phyloP scores from a whole-genome alignment of 306 rosid species.

The Sophora flavescens region DNA sequence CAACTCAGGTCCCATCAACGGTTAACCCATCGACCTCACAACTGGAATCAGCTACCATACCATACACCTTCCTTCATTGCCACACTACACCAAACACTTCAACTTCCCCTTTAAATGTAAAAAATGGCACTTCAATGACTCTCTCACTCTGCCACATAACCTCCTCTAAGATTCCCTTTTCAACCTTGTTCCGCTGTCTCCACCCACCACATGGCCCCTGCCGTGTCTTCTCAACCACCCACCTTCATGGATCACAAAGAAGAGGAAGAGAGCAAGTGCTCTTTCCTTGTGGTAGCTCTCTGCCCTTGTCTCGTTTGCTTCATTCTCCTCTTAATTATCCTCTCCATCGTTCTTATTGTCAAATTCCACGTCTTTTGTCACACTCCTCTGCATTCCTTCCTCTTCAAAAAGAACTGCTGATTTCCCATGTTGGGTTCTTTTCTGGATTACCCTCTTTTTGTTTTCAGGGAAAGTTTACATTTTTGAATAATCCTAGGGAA shows the following conservation, averaged over 20 bases:
- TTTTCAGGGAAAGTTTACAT: constrained; percentile 38
- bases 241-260: constrained; percentile 61
- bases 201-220: constrained; percentile 55
- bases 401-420: constrained; percentile 68
- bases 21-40: constrained; percentile 29
- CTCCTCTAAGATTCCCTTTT: constrained; percentile 35
- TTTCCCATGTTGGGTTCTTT: constrained; percentile 32
- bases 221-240: constrained; percentile 56
- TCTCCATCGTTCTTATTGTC: constrained; percentile 68
- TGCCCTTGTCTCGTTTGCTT: constrained; percentile 90
- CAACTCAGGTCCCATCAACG: constrained; percentile 14
- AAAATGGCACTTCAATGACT: constrained; percentile 77
- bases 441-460: not conserved
- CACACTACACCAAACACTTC: not conserved
- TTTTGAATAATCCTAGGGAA: constrained; percentile 7
- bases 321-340: constrained; percentile 61
- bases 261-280: constrained; percentile 61
- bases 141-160: constrained; percentile 36
- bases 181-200: constrained; percentile 30
- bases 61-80: not conserved
- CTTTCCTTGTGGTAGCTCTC: constrained; percentile 74
- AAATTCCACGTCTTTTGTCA: constrained; percentile 86
- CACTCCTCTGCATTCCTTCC: constrained; percentile 72
- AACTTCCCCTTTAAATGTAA: constrained; percentile 10
- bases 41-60: not conserved